Conservation (phyloP, 345 rosid species). For the Acer negundo region DNA sequence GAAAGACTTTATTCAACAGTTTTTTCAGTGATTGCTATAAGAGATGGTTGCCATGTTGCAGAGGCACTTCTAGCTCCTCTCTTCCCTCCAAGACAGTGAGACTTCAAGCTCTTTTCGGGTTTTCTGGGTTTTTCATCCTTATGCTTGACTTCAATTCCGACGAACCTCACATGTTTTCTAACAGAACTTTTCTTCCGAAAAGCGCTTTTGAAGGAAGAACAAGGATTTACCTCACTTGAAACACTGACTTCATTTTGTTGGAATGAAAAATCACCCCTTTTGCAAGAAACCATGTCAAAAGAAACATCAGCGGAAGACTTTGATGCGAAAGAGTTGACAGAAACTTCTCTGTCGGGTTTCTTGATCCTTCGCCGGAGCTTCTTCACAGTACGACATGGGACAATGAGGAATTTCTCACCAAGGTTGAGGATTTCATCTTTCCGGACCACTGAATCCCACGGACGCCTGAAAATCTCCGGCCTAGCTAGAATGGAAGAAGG, state of each 20-base stretch:
- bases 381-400: conserved; percentile 40
- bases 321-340: background rate
- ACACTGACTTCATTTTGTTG: conserved; percentile 8
- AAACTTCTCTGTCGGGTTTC: conserved; percentile 16
- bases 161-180: conserved; percentile 35
- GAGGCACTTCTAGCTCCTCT: background rate
- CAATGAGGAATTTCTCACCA: conserved; percentile 37
- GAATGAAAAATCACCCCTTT: background rate
- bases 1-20: background rate
- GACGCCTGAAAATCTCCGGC: conserved; percentile 50
- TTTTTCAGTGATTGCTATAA: conserved; percentile 23
- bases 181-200: conserved; percentile 10
- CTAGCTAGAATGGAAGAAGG: conserved; percentile 38
- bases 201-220: background rate
- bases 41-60: conserved; percentile 34
- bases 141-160: conserved; percentile 30
- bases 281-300: background rate
- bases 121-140: conserved; percentile 8
- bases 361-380: conserved; percentile 36
- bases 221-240: conserved; percentile 3
- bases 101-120: conserved; percentile 4
- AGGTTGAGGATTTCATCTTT: conserved; percentile 43
- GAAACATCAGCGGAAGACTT: conserved; percentile 3
- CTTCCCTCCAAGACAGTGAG: background rate
- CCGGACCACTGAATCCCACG: conserved; percentile 47